Evolutionary conservation across 2,329 filamentous ascomycete species (phyloP), one percentile per base, ranked within the genome.

Genomic region (Pestalotiopsis sp.): DNA sequence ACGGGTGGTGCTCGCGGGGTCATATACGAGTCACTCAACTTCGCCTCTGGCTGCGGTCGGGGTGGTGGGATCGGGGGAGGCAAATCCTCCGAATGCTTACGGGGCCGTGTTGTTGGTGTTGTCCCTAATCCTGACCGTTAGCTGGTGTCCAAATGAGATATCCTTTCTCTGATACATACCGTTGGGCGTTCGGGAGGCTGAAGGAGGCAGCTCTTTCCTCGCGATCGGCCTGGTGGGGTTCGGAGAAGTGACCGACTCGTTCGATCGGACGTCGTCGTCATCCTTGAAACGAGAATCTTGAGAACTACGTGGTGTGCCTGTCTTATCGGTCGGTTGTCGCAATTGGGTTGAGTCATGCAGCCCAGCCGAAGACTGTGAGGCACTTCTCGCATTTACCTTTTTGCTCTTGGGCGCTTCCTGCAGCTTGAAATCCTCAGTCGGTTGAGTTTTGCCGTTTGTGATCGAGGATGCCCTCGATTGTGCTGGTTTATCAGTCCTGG

Each of bases 321-420:
- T 71, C 74, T 80, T 78, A 67, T 85, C 82, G 62, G 76, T 66
- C 39, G 75, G 68, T 14, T 77, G 75, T 20, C 79, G 72, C 60
- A 77, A 76, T 56, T 81, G 78, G 7, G 80, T 77, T 2, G 79
- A 77, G 38, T 81, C 85, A 52, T 81, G 75, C 4, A 80, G 77
- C 23, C 78, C 73, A 65, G 77, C 79, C 38, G 45, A 52, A 0
- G 84, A 82, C 67, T 84, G 82, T 0, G 85, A 84, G 71, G 82
- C 82, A 72, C 80, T 83, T 67, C 84, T 81, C 3, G 83, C 79
- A 68, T 79, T 80, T 17, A 79, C 70, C 74, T 84, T 86, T 74
- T 87, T 88, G 75, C 85, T 87, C 79, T 90, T 92, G 0, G 94
- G 93, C 1, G 92, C 93, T 63, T 97, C 93, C 76, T 95, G 93